Base-by-base conservation (phyloP, 768 basidiomycete genomes). In the Mycena albidolilacea region DNA sequence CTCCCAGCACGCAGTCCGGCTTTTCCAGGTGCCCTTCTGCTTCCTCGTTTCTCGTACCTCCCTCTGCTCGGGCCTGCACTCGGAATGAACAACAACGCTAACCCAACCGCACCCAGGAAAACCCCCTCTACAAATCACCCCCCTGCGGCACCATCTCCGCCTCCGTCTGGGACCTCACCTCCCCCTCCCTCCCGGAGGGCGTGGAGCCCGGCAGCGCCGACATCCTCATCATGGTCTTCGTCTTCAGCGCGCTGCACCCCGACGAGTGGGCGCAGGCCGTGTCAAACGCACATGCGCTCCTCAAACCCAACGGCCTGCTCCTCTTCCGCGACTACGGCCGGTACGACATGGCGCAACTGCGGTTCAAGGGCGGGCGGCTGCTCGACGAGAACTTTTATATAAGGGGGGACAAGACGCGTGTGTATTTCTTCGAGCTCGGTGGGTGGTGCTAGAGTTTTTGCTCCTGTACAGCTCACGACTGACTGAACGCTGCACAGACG, bases 391-490 rank as follows among this genome's bases (percentile, higher is more conserved):
- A 98, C 80, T 92, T 99, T 75, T 99, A 99, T 78, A 93, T 98
- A 64, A 90, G 98, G 46, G 98, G 98, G 0, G 98, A 99, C 84
- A 97, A 96, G 78, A 99, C 98, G 0, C 87, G 98, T 48, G 98
- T 99, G 0, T 99, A 98, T 82, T 99, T 99, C 81, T 99, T 99
- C 76, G 93, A 95, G 72, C 81, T 95, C 12, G 95, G 97, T 95
- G 76, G 30, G 30, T 30, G 30, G 30, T 30, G 30, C 30, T 3
- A 30, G 30, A 39, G 84, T 75, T 1, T 50, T 62, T 50, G 48
- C 67, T 59, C 67, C 14, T 12, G 6, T 39, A 21, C 41, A 6
- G 35, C 12, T 38, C 23, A 19, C 15, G 38, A 5, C 15, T 58
- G 30, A 30, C 21, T 15, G 5, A n/a, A n/a, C n/a, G n/a, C n/a